Evolutionary conservation across 2,329 filamentous ascomycete genomes (phyloP).

Genomic region (Ilyonectria mors-panacis): DNA sequence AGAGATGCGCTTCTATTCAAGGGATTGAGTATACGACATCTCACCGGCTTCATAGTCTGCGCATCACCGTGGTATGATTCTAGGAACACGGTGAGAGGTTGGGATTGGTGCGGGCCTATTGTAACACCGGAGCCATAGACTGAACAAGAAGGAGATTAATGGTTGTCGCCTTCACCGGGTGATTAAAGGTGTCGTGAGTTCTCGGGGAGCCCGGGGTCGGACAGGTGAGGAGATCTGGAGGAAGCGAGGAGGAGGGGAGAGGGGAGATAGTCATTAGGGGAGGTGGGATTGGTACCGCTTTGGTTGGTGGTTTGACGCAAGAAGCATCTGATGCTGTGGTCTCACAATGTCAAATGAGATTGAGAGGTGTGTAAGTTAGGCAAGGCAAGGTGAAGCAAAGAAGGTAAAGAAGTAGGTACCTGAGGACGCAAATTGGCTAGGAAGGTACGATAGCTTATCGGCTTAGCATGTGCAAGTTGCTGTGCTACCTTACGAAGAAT

Average conservation of each 20-base stretch:
- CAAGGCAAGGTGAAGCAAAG: not conserved
- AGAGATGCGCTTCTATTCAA: conserved; percentile 62
- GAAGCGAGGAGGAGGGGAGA: not conserved
- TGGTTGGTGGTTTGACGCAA: conserved; percentile 25
- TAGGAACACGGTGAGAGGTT: conserved; percentile 10
- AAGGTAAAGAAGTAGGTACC: not conserved
- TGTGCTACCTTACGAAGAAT: not conserved
- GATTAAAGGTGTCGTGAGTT: conserved; percentile 9
- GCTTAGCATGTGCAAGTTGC: not conserved
- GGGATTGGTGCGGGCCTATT: not conserved
- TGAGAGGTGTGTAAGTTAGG: not conserved
- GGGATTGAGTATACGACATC: conserved; percentile 22
- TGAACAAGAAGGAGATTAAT: conserved; percentile 11
- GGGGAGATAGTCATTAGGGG: conserved; percentile 6
- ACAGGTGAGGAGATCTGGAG: conserved; percentile 14
- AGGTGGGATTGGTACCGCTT: not conserved
- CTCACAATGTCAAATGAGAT: conserved; percentile 2
- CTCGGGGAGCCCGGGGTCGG: conserved; percentile 21
- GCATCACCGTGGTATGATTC: conserved; percentile 22
- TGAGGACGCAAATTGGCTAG: not conserved
- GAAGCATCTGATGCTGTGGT: conserved; percentile 17
- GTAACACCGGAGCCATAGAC: not conserved
- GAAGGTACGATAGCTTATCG: conserved; percentile 13
- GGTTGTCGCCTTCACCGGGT: conserved; percentile 6
- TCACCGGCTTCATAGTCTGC: not conserved